Conservation (phyloP, 2,329 filamentous ascomycete species). For the Fusarium compactum region DNA sequence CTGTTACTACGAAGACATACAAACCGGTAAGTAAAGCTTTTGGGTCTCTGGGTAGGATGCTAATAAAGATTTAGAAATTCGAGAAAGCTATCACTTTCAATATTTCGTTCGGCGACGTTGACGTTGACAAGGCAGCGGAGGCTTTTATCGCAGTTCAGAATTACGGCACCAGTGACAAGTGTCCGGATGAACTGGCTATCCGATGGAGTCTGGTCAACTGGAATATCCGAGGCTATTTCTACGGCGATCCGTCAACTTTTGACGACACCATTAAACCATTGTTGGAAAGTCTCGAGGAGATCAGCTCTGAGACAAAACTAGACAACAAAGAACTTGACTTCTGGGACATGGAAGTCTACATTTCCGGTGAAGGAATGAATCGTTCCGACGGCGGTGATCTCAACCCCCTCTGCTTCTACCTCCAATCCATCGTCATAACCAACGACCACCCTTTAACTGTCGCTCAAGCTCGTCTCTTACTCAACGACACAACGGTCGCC, state of each 20-base stretch:
- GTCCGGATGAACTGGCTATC: constrained; percentile 34
- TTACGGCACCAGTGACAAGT: constrained; percentile 6
- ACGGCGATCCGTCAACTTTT: constrained; percentile 30
- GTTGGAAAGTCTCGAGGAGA: constrained; percentile 1
- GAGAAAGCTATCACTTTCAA: constrained; percentile 32
- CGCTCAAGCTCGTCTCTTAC: constrained; percentile 10
- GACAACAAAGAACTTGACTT: constrained; percentile 26
- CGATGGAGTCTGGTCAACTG: constrained; percentile 30
- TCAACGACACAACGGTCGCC: constrained; percentile 13
- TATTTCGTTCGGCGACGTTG: constrained; percentile 21
- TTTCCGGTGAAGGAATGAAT: constrained; percentile 36
- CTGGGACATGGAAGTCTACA: constrained; percentile 32
- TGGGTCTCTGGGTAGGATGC: accelerated
- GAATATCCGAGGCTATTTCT: constrained; percentile 33
- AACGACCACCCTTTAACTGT: constrained; percentile 34
- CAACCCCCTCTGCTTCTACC: constrained; percentile 35
- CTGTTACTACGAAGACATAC: constrained; percentile 32
- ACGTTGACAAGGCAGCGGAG: constrained; percentile 13
- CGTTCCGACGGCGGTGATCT: constrained; percentile 26
- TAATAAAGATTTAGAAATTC: constrained; percentile 1
- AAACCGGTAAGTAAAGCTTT: constrained; percentile 19
- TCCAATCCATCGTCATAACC: constrained; percentile 28
- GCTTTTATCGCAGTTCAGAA: constrained; percentile 34
- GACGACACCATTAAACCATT: constrained; percentile 23
- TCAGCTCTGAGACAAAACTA: constrained; percentile 11